Percentiles rank a stretch among this genome's conserved stretches.
phyloP scores from a whole-genome alignment of 2,329 filamentous ascomycete genomes.

The Colletotrichum nymphaeae region DNA sequence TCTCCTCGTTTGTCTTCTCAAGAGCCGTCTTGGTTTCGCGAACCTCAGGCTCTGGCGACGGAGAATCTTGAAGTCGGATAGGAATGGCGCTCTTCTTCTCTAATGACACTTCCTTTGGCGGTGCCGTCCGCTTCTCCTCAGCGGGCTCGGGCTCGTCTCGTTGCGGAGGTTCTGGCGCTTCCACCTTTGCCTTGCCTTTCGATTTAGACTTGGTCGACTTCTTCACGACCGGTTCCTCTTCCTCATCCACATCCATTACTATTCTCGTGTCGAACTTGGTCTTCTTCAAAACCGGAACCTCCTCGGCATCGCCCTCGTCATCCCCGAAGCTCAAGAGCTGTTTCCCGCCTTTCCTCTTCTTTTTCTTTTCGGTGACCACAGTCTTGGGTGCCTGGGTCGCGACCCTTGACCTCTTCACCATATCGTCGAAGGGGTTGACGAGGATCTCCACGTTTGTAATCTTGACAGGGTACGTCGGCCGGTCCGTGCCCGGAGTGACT shows the following conservation, averaged over 20 bases:
- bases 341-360: slow-evolving; percentile 81
- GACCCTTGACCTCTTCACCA: slow-evolving; percentile 75
- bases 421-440: slow-evolving; percentile 85
- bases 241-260: slow-evolving; percentile 66
- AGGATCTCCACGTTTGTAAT: slow-evolving; percentile 80
- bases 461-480: slow-evolving; percentile 87
- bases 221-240: slow-evolving; percentile 47
- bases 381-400: slow-evolving; percentile 61
- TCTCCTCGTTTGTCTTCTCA: slow-evolving; percentile 81
- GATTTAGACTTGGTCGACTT: slow-evolving; percentile 45
- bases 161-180: neutral
- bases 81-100: slow-evolving; percentile 9
- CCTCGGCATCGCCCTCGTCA: slow-evolving; percentile 70
- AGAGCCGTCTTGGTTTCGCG: slow-evolving; percentile 62
- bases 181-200: slow-evolving; percentile 45
- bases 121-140: slow-evolving; percentile 38
- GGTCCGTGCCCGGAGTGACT: slow-evolving; percentile 80
- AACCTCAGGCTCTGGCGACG: slow-evolving; percentile 49
- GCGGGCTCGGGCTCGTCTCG: neutral
- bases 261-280: slow-evolving; percentile 83
- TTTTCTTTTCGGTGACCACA: slow-evolving; percentile 62
- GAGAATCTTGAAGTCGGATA: slow-evolving; percentile 37
- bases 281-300: slow-evolving; percentile 75
- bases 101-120: slow-evolving; percentile 38
- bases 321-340: slow-evolving; percentile 83